Evolutionary conservation across 2,329 filamentous ascomycete species (phyloP), one percentile per base, ranked within the genome.

Genomic region (Thyridium curvatum): DNA sequence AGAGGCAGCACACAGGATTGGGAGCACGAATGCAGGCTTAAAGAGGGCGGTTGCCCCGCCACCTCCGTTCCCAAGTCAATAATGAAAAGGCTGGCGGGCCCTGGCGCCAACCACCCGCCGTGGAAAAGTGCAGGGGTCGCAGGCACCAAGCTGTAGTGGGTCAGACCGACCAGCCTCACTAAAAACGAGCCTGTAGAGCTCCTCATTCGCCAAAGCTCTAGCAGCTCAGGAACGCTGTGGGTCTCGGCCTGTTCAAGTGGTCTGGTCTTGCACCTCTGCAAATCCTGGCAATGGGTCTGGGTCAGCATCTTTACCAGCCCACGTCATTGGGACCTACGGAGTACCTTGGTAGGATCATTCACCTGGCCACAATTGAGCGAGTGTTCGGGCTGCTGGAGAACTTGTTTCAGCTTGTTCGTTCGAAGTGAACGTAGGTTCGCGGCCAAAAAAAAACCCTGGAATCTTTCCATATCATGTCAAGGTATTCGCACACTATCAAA

Each of bases 41-140:
- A 65, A 66, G 60, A 45, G 49, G 46, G 44, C 52, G 53, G 68
- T 69, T 71, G 66, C 65, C 68, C 66, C 61, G 68, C 67, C 68
- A 71, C 64, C 60, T 41, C 44, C 41, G 53, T 61, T 59, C 43
- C 34, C 41, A 42, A 53, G 58, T 61, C 58, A 62, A 62, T 56
- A 61, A 48, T 48, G 40, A 52, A 52, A 52, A 56, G 56, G 59
- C 57, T 62, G 59, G 59, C 44, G 32, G 28, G 32, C 28, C 32
- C 38, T n/a, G 10, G 21, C 21, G 21, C 21, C 38, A 30, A 32
- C 30, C 30, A 32, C 18, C 33, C 26, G 32, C 16, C 12, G 13
- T 29, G 39, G 36, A 52, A 59, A 57, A 53, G 43, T 37, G 47
- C 50, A 56, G 55, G 54, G 53, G 52, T 52, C 16, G 16, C 32